Percentiles rank a stretch among this genome's conserved stretches.
Evolutionary conservation across 2,329 filamentous ascomycete genomes (phyloP).

Genomic region (Botrytis cinerea): DNA sequence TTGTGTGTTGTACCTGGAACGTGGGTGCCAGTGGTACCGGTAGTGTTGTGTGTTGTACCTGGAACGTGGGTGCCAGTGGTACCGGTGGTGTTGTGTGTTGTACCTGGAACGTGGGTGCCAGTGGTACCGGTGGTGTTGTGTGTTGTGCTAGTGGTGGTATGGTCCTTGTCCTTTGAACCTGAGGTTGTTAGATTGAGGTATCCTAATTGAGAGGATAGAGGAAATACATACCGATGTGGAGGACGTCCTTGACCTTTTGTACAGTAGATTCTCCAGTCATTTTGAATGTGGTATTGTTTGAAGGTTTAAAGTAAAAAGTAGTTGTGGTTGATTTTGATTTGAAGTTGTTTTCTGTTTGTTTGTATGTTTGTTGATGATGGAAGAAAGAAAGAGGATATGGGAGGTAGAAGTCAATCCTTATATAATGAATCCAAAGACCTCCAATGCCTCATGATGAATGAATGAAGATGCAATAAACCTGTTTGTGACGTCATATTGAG

Average conservation of each 20-base stretch:
- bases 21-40: not conserved
- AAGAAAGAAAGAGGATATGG: not conserved
- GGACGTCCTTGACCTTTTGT: slow-evolving; percentile 51
- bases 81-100: slow-evolving; percentile 5
- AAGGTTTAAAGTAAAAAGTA: slow-evolving; percentile 8
- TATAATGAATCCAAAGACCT: not conserved
- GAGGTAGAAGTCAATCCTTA: slow-evolving; percentile 10
- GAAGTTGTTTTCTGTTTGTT: not conserved
- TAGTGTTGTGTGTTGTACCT: not conserved
- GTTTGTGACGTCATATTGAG: slow-evolving; percentile 14
- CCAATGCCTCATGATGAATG: not conserved
- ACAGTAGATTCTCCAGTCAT: slow-evolving; percentile 47
- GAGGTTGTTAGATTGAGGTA: not conserved
- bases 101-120: not conserved
- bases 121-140: not conserved
- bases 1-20: slow-evolving; percentile 13
- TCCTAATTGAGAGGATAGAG: not conserved
- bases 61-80: slow-evolving; percentile 2
- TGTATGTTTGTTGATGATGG: slow-evolving; percentile 2
- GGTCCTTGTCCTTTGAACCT: slow-evolving; percentile 1
- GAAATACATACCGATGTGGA: slow-evolving; percentile 34
- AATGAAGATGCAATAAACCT: slow-evolving; percentile 10
- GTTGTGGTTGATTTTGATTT: slow-evolving; percentile 1
- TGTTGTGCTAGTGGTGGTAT: not conserved
- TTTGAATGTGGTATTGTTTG: slow-evolving; percentile 32